Evolutionary conservation across 2,329 filamentous ascomycete species (phyloP), one percentile per base, ranked within the genome.

Genomic region (Ceratocystis harringtonii): DNA sequence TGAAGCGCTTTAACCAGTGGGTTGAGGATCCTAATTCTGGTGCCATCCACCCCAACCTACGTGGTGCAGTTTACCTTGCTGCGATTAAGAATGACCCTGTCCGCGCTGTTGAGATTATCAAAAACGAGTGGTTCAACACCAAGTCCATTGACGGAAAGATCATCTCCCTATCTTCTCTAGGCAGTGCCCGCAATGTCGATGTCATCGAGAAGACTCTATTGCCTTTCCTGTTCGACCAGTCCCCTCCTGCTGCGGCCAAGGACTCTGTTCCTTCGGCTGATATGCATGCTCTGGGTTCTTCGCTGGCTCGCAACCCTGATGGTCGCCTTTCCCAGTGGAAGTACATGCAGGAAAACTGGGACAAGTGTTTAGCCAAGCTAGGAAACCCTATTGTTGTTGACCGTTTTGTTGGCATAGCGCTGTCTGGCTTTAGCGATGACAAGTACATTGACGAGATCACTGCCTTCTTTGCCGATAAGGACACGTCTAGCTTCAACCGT

Each of bases 61-160:
- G 92, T 66, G 80, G 82, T 32, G 84, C 90, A 1, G 83, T 96
- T 67, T 97, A 91, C 80, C 85, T 86, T 67, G 86, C 91, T 44
- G 87, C 85, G 30, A 81, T 96, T 67, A 86, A 85, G 69, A 75
- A 76, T 66, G 84, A 92, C 69, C 85, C 90, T 5, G 84, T 84
- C 6, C 81, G 82, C 63, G 78, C 84, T 17, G 89, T 90, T 69
- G 81, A 88, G 32, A 81, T 86, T 6, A 81, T 99, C 65, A 90
- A 92, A 78, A 84, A 90, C 65, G 92, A 96, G 74, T 97, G 90
- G 81, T 81, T 84, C 69, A 85, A 80, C 62, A 94, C 90, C 12
- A 87, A 87, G 63, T 90, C 91, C 6, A 86, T 96, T 45, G 94
- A 97, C 71, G 92, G 91, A 71, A 95, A 92, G 75, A 91, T 96